Base-by-base conservation (phyloP, 2,329 filamentous ascomycete genomes). In the Myriosclerotinia duriaeana region DNA sequence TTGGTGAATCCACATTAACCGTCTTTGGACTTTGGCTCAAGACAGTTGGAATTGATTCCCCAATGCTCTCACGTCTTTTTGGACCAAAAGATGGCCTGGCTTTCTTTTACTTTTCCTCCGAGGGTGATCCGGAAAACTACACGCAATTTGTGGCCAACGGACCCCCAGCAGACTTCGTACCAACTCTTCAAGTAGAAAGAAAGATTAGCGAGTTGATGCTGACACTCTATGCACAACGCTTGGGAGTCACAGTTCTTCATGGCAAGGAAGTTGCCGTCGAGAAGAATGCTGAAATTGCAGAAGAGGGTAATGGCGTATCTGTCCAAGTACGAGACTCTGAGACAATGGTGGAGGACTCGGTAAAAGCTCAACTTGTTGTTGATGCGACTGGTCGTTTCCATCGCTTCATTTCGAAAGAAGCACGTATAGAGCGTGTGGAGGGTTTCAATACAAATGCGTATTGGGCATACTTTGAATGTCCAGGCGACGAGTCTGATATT, bases 191-290 rank as follows among this genome's bases (percentile, higher is more conserved):
- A 63, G 53, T 74, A n/a, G 73, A 75, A 50, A 62, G 74, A 22
- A 71, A 69, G 44, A 71, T 75, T 12, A 73, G 71, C 64, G 74
- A 76, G 58, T 64, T 76, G 17, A 65, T 76, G 53, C 66, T 76
- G 2, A 74, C 72, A 0, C 65, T 75, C 7, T 69, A 68, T 65
- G 73, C 74, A 9, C 72, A 76, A 62, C 68, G 72, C 5, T 36
- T 69, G 22, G 72, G 72, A 12, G 64, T 75, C 53, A 72, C 70
- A 9, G 72, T 74, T 36, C 69, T 71, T 36, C 72, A 75, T 70
- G 72, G 72, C 12, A 63, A 68, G 9, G 65, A 65, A 38, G 69
- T 62, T 12, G 26, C 64, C 22, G 15, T 69, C 5, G 53, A 66
- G 17, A 52, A 59, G 4, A 61, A 42, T 11, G 42, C 20, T 15